phyloP scores from a whole-genome alignment of 306 rosid species.

The Ormosia emarginata region DNA sequence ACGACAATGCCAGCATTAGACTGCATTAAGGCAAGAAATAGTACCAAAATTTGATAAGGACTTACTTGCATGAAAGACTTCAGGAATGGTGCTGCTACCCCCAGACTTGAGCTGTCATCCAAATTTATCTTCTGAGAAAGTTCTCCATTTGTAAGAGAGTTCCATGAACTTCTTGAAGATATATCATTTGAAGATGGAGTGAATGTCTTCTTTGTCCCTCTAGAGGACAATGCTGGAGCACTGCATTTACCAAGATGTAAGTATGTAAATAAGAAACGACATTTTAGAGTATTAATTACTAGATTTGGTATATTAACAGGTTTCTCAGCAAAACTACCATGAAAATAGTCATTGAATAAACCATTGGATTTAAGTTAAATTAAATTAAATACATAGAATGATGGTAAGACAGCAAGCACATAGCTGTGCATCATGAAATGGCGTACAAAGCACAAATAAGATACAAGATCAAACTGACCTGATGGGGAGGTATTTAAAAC shows the following conservation, averaged over 20 bases:
- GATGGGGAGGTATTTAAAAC: constrained; percentile 98
- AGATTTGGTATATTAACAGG: not conserved
- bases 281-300: not conserved
- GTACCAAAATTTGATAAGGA: constrained; percentile 8
- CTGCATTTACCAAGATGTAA: constrained; percentile 43
- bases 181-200: constrained; percentile 59
- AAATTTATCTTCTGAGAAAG: constrained; percentile 72
- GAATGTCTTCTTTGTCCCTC: constrained; percentile 70
- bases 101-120: constrained; percentile 77
- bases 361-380: not conserved
- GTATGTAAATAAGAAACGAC: constrained; percentile 11
- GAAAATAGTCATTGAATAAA: constrained; percentile 5
- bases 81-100: constrained; percentile 89
- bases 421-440: not conserved
- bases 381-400: not conserved
- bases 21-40: constrained; percentile 9
- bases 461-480: constrained; percentile 53
- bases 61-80: constrained; percentile 94
- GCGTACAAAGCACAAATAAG: constrained; percentile 7
- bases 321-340: constrained; percentile 4
- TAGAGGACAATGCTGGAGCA: constrained; percentile 94
- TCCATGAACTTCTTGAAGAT: constrained; percentile 81
- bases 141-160: constrained; percentile 72
- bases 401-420: not conserved
- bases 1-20: not conserved